phyloP scores from a whole-genome alignment of 148 eudicot genomes.

The Nepenthes mirabilis region DNA sequence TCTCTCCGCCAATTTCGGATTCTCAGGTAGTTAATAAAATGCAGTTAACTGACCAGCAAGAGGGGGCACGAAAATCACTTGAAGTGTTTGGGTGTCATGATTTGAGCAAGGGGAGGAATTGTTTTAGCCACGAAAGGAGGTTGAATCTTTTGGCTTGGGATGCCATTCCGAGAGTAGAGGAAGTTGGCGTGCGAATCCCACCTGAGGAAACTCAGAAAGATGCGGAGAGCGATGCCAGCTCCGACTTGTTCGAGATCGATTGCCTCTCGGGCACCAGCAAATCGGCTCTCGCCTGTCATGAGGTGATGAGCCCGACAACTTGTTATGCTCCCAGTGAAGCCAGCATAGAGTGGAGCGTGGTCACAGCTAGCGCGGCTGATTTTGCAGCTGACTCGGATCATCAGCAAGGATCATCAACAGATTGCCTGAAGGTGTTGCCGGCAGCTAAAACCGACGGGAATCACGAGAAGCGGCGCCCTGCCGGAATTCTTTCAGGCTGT shows the following conservation, averaged over 20 bases:
- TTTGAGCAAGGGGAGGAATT: conserved; percentile 5
- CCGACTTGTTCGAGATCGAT: conserved; percentile 62
- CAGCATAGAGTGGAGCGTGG: conserved; percentile 84
- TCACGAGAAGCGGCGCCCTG: conserved; percentile 14
- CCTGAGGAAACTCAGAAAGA: conserved; percentile 18
- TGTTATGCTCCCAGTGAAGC: conserved; percentile 82
- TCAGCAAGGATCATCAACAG: conserved; percentile 4
- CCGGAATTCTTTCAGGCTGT: conserved; percentile 43
- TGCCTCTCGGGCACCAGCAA: conserved; percentile 30
- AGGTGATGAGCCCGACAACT: conserved; percentile 15
- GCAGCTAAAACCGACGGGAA: conserved; percentile 1
- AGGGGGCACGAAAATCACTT: conserved; percentile 19
- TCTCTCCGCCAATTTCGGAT: neutral
- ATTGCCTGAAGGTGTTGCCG: conserved; percentile 2
- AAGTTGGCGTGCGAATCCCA: conserved; percentile 7
- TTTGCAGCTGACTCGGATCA: conserved; percentile 25
- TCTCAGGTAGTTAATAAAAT: neutral
- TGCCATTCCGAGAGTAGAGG: conserved; percentile 22
- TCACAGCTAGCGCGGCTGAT: conserved; percentile 74
- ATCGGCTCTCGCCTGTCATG: conserved; percentile 14
- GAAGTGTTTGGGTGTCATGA: conserved; percentile 32
- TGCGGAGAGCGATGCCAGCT: conserved; percentile 50
- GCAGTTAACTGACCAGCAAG: conserved; percentile 8
- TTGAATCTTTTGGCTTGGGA: conserved; percentile 34
- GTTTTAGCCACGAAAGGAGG: conserved; percentile 20